Evolutionary conservation across 371 early-diverging fungal genomes (phyloP).

Genomic region (Haplosporangium sp.): DNA sequence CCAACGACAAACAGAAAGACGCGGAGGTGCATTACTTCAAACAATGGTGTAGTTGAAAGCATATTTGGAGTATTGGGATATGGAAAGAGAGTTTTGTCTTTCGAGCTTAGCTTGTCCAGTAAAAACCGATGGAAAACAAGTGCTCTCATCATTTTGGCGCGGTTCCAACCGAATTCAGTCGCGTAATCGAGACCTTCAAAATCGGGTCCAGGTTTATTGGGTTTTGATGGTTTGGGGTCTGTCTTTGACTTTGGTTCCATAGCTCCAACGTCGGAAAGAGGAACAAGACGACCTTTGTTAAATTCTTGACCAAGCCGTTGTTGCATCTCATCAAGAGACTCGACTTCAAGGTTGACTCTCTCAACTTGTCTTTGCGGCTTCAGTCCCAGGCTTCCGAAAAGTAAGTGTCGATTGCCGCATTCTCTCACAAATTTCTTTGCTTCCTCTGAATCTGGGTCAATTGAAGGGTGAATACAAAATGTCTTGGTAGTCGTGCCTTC

Average conservation of each 20-base stretch:
- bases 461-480: conserved; percentile 31
- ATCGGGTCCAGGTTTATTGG: conserved; percentile 2
- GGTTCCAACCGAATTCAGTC: conserved; percentile 39
- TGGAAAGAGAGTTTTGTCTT: conserved; percentile 22
- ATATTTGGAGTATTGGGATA: conserved; percentile 2
- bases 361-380: conserved; percentile 18
- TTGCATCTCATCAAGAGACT: conserved; percentile 39
- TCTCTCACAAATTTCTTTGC: conserved; percentile 35
- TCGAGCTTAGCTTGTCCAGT: conserved; percentile 23
- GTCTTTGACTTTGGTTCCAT: neutral
- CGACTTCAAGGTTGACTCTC: conserved; percentile 33
- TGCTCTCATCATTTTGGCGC: conserved; percentile 52
- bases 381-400: conserved; percentile 27
- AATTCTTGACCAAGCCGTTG: conserved; percentile 31
- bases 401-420: conserved; percentile 27
- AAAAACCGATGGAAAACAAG: conserved; percentile 45
- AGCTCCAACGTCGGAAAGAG: conserved; percentile 22
- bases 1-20: conserved; percentile 43
- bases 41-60: conserved; percentile 21
- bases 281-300: conserved; percentile 17
- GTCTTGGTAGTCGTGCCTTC: conserved; percentile 22
- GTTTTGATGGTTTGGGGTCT: neutral
- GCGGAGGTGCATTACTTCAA: conserved; percentile 27
- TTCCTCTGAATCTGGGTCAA: conserved; percentile 36
- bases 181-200: conserved; percentile 25